Evolutionary conservation across 2,329 filamentous ascomycete genomes (phyloP).

Genomic region (Diaporthe destruens): DNA sequence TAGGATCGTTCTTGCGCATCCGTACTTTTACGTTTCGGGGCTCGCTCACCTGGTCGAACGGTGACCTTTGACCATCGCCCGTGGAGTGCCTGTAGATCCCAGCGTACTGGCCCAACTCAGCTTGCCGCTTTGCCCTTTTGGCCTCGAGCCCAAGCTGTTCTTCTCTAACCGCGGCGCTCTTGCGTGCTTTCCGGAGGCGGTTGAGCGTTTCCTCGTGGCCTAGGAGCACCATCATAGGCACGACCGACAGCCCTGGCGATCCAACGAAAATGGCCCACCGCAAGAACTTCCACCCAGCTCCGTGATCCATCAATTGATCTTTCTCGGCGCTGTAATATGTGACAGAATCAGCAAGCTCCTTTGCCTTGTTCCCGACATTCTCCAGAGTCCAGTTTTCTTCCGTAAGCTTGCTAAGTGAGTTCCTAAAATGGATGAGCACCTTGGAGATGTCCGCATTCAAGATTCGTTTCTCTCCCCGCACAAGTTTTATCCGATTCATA

Average conservation of each 20-base stretch:
- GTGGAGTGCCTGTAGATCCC: not conserved
- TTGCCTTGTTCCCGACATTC: slow-evolving; percentile 20
- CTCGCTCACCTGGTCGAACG: not conserved
- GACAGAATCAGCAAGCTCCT: slow-evolving; percentile 31
- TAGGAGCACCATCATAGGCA: slow-evolving; percentile 47
- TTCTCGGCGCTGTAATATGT: slow-evolving; percentile 35
- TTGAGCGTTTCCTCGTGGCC: slow-evolving; percentile 48
- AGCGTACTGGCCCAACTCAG: not conserved
- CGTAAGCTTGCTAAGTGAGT: not conserved
- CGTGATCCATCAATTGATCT: slow-evolving; percentile 22
- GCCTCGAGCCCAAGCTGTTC: not conserved
- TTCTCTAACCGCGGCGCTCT: slow-evolving; percentile 10
- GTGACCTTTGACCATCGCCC: no score
- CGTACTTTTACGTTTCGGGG: slow-evolving; percentile 22
- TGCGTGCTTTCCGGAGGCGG: slow-evolving; percentile 43
- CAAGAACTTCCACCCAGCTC: slow-evolving; percentile 46
- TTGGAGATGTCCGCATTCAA: slow-evolving; percentile 35
- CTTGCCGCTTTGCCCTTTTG: not conserved
- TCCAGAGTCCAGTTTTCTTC: slow-evolving; percentile 31
- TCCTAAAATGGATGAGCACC: slow-evolving; percentile 20
- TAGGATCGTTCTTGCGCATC: not conserved
- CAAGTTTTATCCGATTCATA: slow-evolving; percentile 27
- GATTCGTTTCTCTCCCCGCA: not conserved
- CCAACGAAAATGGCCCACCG: slow-evolving; percentile 50
- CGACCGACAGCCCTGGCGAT: slow-evolving; percentile 46